These are phyloP conservation scores for Epichloe amarillans DNA, from an alignment of 2,329 filamentous ascomycete genomes.

Conservation along the genomic window DNA sequence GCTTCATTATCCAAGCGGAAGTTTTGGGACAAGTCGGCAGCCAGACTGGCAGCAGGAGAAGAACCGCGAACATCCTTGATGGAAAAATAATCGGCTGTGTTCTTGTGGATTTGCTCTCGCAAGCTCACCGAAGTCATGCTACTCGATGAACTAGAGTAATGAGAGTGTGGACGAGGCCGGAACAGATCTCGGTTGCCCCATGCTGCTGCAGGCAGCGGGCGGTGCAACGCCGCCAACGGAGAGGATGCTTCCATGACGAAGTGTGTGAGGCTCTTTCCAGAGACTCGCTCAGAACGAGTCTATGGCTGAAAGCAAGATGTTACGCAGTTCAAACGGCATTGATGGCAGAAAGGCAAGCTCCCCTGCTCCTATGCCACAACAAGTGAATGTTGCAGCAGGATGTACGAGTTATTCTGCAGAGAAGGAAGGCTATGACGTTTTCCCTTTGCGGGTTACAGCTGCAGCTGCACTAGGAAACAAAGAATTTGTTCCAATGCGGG, in stretches of 20 bases:
- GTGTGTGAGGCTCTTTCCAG: not conserved
- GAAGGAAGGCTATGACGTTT: not conserved
- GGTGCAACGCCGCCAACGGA: slow-evolving; percentile 85
- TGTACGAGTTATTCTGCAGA: not conserved
- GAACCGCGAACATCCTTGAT: slow-evolving; percentile 67
- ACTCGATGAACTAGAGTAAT: slow-evolving; percentile 38
- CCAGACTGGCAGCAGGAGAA: slow-evolving; percentile 81
- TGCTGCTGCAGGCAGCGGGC: slow-evolving; percentile 44
- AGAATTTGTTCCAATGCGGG: slow-evolving; percentile 1
- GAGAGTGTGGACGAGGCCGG: slow-evolving; percentile 32
- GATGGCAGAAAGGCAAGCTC: not conserved
- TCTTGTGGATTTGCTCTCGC: slow-evolving; percentile 54
- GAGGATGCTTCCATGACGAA: slow-evolving; percentile 78
- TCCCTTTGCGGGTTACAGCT: not conserved
- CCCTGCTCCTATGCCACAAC: slow-evolving; percentile 11
- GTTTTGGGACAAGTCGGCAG: slow-evolving; percentile 91
- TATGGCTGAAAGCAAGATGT: not conserved
- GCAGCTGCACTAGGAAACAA: not conserved
- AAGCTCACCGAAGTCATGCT: slow-evolving; percentile 62
- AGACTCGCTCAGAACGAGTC: slow-evolving; percentile 4
- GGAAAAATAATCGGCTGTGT: slow-evolving; percentile 65
- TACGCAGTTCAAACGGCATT: not conserved
- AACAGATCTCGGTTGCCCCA: slow-evolving; percentile 45
- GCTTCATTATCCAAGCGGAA: slow-evolving; percentile 76
- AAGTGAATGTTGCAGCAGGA: slow-evolving; percentile 20